phyloP scores from a whole-genome alignment of 129 eudicot species.

The Erigeron canadensis region DNA sequence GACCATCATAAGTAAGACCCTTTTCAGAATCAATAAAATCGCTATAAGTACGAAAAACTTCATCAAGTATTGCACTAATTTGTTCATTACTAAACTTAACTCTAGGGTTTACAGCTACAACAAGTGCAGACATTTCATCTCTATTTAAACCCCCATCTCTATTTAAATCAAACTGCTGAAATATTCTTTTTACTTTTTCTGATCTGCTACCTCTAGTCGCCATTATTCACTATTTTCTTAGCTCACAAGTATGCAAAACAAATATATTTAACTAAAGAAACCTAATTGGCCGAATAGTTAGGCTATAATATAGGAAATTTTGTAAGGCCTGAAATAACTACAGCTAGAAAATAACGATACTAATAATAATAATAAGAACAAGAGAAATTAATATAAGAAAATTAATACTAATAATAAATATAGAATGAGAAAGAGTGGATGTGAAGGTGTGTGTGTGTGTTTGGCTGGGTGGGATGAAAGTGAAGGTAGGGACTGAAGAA shows the following conservation, averaged over 20 bases:
- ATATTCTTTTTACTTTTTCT: constrained; percentile 87
- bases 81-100: constrained; percentile 92
- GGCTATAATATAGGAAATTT: neutral
- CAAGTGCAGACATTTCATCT: constrained; percentile 89
- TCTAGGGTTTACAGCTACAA: constrained; percentile 97
- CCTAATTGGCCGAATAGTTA: too few relatives aligned
- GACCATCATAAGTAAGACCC: constrained; percentile 80
- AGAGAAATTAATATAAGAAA: too few relatives aligned
- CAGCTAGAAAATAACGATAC: neutral
- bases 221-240: constrained; percentile 31
- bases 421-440: constrained; percentile 3
- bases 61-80: constrained; percentile 85
- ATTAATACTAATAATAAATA: too few relatives aligned
- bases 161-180: constrained; percentile 84
- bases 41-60: constrained; percentile 79
- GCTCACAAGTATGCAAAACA: too few relatives aligned
- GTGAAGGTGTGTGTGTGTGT: neutral
- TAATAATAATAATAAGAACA: too few relatives aligned
- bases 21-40: constrained; percentile 80
- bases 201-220: constrained; percentile 88
- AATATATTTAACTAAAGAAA: too few relatives aligned
- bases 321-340: neutral
- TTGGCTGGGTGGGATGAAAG: neutral
- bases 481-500: neutral
- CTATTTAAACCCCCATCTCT: constrained; percentile 79